Percentiles rank a stretch among this genome's conserved stretches.
These are phyloP conservation scores for Calvatia gigantea DNA, from an alignment of 768 basidiomycete species.

Conservation along the genomic window DNA sequence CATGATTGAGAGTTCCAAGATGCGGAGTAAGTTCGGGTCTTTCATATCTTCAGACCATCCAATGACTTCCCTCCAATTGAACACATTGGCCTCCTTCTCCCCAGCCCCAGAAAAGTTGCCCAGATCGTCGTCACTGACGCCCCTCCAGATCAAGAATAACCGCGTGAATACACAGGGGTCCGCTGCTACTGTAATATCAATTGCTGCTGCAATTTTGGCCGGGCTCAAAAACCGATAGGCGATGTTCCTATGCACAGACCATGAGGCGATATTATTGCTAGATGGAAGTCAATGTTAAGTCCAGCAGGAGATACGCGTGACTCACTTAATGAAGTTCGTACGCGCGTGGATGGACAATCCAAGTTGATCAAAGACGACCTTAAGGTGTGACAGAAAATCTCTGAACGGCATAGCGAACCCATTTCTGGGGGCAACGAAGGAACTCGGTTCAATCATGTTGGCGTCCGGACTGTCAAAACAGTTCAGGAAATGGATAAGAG, in stretches of 20 bases:
- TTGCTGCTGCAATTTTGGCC: constrained; percentile 75
- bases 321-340: constrained; percentile 78
- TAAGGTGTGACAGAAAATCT: constrained; percentile 78
- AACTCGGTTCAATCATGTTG: constrained; percentile 69
- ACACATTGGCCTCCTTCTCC: constrained; percentile 80
- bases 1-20: constrained; percentile 75
- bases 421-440: constrained; percentile 78
- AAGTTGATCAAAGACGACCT: constrained; percentile 79
- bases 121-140: constrained; percentile 76
- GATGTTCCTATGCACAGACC: constrained; percentile 78
- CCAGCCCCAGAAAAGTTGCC: constrained; percentile 72
- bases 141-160: constrained; percentile 83
- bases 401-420: constrained; percentile 82
- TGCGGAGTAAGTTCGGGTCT: constrained; percentile 68
- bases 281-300: not conserved
- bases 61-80: constrained; percentile 79
- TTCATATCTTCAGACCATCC: constrained; percentile 82
- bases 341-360: constrained; percentile 82
- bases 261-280: constrained; percentile 75
- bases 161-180: constrained; percentile 82
- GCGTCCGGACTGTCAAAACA: constrained; percentile 66
- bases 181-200: constrained; percentile 80
- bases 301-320: constrained; percentile 9
- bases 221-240: constrained; percentile 88
- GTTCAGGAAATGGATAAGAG: not conserved